Conservation (phyloP, 2,329 filamentous ascomycete species). For the Paecilomyces dactylethromorphus region DNA sequence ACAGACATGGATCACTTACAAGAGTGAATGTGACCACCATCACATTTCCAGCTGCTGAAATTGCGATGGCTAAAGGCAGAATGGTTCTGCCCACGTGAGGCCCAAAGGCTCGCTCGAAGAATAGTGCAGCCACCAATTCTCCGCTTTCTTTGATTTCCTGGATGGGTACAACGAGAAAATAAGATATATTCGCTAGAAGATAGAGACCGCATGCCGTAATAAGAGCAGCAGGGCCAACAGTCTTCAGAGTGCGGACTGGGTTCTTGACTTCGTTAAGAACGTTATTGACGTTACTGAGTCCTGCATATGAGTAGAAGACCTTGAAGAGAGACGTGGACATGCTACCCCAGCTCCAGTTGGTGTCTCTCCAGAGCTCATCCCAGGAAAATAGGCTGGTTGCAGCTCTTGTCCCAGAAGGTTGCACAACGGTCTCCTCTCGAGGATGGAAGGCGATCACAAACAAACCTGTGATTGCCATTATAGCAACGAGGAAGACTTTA, state of each 20-base stretch:
- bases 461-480: constrained; percentile 56
- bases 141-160: constrained; percentile 61
- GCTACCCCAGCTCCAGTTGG: constrained; percentile 62
- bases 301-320: constrained; percentile 63
- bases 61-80: constrained; percentile 58
- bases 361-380: constrained; percentile 56
- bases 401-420: not conserved
- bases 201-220: constrained; percentile 58
- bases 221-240: constrained; percentile 55
- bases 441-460: constrained; percentile 50
- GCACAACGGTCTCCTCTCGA: constrained; percentile 7
- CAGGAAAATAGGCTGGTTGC: constrained; percentile 28
- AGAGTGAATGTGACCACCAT: constrained; percentile 65
- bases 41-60: constrained; percentile 64
- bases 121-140: constrained; percentile 61
- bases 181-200: constrained; percentile 58
- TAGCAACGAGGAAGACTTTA: constrained; percentile 54
- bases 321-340: constrained; percentile 58
- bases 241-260: constrained; percentile 58
- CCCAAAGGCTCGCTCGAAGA: constrained; percentile 61
- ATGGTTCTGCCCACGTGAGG: constrained; percentile 50
- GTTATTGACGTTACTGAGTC: constrained; percentile 61
- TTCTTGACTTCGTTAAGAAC: constrained; percentile 66
- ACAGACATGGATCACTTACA: constrained; percentile 38
- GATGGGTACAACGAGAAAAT: constrained; percentile 59